Conservation (phyloP, 2,329 filamentous ascomycete species). For the Cercospora zeina region DNA sequence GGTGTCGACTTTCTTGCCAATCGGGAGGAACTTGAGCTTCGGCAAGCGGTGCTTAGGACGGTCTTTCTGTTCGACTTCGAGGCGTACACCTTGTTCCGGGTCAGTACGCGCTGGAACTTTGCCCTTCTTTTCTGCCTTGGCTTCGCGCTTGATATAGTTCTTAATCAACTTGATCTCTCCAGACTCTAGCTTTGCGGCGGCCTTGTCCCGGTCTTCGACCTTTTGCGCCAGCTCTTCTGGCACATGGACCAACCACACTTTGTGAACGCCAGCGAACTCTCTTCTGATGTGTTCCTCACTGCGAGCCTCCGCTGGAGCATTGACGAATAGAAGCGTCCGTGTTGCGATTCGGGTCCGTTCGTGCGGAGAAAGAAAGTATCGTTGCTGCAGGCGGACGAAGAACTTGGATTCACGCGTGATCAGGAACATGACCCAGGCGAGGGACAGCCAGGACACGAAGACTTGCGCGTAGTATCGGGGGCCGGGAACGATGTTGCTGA, state of each 20-base stretch:
- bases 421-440: constrained; percentile 47
- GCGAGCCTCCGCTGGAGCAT: constrained; percentile 46
- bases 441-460: constrained; percentile 45
- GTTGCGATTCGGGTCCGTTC: constrained; percentile 48
- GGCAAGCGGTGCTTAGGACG: constrained; percentile 69
- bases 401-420: constrained; percentile 50
- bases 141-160: constrained; percentile 36
- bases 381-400: constrained; percentile 49
- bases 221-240: constrained; percentile 47
- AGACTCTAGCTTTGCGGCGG: constrained; percentile 47
- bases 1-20: constrained; percentile 83
- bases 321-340: constrained; percentile 49
- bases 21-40: constrained; percentile 45
- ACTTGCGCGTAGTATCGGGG: constrained; percentile 49
- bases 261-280: constrained; percentile 43
- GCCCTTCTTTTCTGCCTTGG: constrained; percentile 33
- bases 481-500: constrained; percentile 42
- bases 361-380: constrained; percentile 48
- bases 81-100: constrained; percentile 40
- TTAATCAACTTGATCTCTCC: constrained; percentile 47
- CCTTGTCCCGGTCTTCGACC: constrained; percentile 48
- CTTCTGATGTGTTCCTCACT: constrained; percentile 44
- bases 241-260: constrained; percentile 50
- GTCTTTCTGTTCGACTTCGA: constrained; percentile 58
- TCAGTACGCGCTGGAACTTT: constrained; percentile 4